These are phyloP conservation scores for Gynostemma pentaphyllum DNA, from an alignment of 306 rosid species.

Conservation along the genomic window DNA sequence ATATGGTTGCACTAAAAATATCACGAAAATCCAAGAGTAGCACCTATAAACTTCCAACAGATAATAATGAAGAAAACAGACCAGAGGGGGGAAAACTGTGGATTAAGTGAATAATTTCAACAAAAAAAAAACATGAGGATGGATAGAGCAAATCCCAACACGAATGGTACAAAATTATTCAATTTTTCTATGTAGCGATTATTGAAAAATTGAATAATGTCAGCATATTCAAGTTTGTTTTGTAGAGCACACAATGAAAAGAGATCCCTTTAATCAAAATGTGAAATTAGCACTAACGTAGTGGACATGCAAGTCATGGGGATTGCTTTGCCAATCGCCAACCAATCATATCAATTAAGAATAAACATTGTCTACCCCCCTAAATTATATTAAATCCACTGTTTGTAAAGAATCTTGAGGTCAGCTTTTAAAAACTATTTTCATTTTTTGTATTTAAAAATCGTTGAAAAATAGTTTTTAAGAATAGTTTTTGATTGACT, in stretches of 20 bases:
- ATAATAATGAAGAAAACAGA: background rate
- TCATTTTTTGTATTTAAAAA: too few species aligned
- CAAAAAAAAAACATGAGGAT: background rate
- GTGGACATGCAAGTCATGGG: conserved; percentile 3
- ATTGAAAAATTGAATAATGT: background rate
- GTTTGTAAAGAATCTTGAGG: too few species aligned
- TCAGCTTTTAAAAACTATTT: too few species aligned
- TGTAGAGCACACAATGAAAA: conserved; percentile 14
- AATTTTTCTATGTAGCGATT: background rate
- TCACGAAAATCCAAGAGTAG: background rate
- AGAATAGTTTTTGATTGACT: too few species aligned
- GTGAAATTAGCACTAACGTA: conserved; percentile 1
- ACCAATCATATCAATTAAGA: background rate
- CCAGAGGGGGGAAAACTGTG: background rate
- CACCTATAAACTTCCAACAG: background rate
- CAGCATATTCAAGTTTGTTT: too few species aligned
- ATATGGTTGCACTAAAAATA: too few species aligned
- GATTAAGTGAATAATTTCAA: conserved; percentile 1
- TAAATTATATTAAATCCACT: too few species aligned
- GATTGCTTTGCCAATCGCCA: conserved; percentile 2
- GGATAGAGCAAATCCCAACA: background rate
- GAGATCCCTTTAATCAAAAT: background rate
- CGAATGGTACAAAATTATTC: background rate
- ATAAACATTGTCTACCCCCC: too few species aligned
- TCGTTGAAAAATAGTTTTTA: too few species aligned